phyloP scores from a whole-genome alignment of 495 filamentous ascomycete species.

The Jackrogersella minutella region DNA sequence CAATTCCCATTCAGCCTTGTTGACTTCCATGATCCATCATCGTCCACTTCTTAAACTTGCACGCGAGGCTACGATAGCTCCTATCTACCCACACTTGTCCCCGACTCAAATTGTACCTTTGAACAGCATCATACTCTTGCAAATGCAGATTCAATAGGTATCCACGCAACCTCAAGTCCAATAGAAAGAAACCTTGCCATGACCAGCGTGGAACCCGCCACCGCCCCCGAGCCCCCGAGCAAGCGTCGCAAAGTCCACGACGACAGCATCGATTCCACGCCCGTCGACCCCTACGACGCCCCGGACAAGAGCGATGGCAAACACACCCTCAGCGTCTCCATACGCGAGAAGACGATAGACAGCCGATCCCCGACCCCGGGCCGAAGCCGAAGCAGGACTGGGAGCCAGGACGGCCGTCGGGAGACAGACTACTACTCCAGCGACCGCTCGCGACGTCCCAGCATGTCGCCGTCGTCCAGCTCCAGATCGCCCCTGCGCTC shows the following conservation, averaged over 20 bases:
- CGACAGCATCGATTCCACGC: conserved; percentile 50
- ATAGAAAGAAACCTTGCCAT: conserved; percentile 35
- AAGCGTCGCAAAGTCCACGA: conserved; percentile 66
- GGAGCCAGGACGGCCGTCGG: not conserved
- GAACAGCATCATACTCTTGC: not conserved
- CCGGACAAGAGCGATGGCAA: conserved; percentile 35
- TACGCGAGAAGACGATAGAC: conserved; percentile 48
- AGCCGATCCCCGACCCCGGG: conserved; percentile 45
- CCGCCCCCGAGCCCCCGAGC: conserved; percentile 50
- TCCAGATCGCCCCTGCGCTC: conserved; percentile 46
- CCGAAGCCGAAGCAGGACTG: conserved; percentile 26
- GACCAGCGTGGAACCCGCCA: conserved; percentile 47
- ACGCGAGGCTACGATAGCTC: conserved; percentile 30
- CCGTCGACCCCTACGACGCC: conserved; percentile 42
- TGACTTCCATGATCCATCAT: conserved; percentile 3
- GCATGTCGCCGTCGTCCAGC: conserved; percentile 37
- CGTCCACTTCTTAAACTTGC: conserved; percentile 7
- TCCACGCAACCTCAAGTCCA: no score
- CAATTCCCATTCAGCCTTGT: conserved; percentile 26
- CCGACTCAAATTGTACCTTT: not conserved
- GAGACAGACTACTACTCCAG: conserved; percentile 50
- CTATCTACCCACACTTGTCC: not conserved
- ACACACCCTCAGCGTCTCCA: conserved; percentile 47
- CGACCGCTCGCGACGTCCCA: conserved; percentile 43
- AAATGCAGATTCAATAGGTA: not conserved